Conservation (phyloP, 805 yeast species). For the Monosporozyma siamensis region DNA sequence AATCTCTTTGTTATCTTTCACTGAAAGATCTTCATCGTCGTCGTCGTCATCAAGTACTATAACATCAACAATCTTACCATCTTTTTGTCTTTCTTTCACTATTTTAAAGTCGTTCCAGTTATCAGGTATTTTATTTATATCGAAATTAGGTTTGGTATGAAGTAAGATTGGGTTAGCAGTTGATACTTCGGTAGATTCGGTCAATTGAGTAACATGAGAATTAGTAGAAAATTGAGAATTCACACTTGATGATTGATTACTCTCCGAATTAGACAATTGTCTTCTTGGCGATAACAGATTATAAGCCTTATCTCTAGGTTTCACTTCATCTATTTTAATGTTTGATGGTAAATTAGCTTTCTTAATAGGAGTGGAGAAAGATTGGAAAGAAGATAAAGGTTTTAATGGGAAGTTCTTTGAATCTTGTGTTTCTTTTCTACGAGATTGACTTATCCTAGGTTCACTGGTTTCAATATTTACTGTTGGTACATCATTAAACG, state of each 20-base stretch:
- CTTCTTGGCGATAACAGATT: slow-evolving; percentile 17
- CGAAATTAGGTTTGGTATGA: not conserved
- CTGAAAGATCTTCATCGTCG: too few species aligned
- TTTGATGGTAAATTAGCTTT: slow-evolving; percentile 10
- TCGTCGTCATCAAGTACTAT: slow-evolving; percentile 19
- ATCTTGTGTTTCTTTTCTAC: not conserved
- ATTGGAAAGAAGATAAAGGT: slow-evolving; percentile 20
- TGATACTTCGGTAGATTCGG: slow-evolving; percentile 4
- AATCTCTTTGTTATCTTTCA: too few species aligned
- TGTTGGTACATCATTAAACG: not conserved
- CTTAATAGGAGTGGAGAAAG: slow-evolving; percentile 10
- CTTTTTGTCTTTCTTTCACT: slow-evolving; percentile 11
- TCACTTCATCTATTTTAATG: slow-evolving; percentile 10
- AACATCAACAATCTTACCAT: slow-evolving; percentile 22
- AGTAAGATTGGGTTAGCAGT: not conserved
- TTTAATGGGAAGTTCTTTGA: not conserved
- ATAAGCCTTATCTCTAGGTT: slow-evolving; percentile 6
- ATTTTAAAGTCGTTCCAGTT: slow-evolving; percentile 3
- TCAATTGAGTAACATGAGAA: slow-evolving; percentile 15
- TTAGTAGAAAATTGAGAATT: slow-evolving; percentile 23
- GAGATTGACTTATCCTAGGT: too few species aligned
- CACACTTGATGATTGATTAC: slow-evolving; percentile 13
- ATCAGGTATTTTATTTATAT: not conserved
- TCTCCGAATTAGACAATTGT: slow-evolving; percentile 20
- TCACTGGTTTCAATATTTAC: too few species aligned